Conservation (phyloP, 192 early-diverging fungal species). For the Backusella tuberculispora region DNA sequence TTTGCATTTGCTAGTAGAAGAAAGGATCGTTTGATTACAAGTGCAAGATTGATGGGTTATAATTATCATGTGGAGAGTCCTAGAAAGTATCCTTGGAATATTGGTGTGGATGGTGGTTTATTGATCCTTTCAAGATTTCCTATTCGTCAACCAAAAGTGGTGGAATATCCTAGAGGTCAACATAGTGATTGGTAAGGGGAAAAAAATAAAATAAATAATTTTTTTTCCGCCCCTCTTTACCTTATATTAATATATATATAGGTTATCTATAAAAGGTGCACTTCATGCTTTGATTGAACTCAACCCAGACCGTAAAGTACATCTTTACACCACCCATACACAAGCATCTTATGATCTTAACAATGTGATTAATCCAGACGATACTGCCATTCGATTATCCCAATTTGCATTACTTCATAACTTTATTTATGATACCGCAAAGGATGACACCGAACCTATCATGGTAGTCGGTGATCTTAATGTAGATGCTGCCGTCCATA, state of each 20-base stretch:
- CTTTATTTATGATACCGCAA: constrained; percentile 60
- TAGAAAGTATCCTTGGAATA: constrained; percentile 63
- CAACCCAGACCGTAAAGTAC: constrained; percentile 47
- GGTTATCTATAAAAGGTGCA: constrained; percentile 74
- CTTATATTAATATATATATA: constrained; percentile 1
- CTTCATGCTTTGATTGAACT: constrained; percentile 75
- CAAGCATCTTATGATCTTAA: constrained; percentile 73
- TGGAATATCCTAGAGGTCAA: constrained; percentile 68
- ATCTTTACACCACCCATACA: constrained; percentile 84
- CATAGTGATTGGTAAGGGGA: constrained; percentile 74
- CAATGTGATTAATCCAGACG: constrained; percentile 54
- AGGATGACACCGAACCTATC: constrained; percentile 32
- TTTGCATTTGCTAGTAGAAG: constrained; percentile 76
- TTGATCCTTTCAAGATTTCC: constrained; percentile 74
- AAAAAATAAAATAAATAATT: too few species aligned
- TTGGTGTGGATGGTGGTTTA: constrained; percentile 76
- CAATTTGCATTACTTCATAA: constrained; percentile 71
- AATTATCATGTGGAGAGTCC: constrained; percentile 63
- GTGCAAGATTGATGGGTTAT: constrained; percentile 69
- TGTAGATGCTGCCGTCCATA: constrained; percentile 56
- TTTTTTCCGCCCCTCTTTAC: not conserved
- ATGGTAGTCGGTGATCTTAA: constrained; percentile 61
- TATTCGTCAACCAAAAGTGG: constrained; percentile 56
- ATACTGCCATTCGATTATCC: constrained; percentile 56
- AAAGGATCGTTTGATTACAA: constrained; percentile 55